A percentile compares a stretch with the other conserved stretches of the same genome.
Conservation (phyloP, 2,329 filamentous ascomycete genomes). For the Arthroderma sp. region DNA sequence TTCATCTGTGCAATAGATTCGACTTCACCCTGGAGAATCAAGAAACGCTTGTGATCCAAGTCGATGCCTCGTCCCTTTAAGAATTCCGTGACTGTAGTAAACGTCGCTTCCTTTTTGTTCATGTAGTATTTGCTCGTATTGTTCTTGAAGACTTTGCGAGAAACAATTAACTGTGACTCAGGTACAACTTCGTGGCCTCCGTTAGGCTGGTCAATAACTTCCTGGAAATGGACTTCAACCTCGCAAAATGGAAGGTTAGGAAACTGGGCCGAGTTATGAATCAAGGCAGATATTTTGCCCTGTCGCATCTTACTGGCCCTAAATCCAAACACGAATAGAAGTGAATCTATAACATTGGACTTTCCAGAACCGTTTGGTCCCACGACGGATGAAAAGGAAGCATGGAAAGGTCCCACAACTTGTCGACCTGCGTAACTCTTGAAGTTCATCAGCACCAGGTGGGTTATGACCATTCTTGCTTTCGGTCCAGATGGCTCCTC, state of each 20-base stretch:
- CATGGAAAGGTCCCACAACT: constrained; percentile 90
- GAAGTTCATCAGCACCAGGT: constrained; percentile 88
- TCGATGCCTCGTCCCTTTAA: constrained; percentile 82
- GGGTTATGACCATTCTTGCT: constrained; percentile 80
- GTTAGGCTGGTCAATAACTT: constrained; percentile 75
- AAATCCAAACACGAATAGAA: constrained; percentile 98
- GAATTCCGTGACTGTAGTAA: constrained; percentile 78
- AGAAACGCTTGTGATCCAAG: constrained; percentile 92
- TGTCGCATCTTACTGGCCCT: constrained; percentile 98
- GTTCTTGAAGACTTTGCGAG: constrained; percentile 89
- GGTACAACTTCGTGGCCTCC: constrained; percentile 66
- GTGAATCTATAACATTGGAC: constrained; percentile 95
- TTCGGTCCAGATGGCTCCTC: constrained; percentile 67
- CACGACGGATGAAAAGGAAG: constrained; percentile 94
- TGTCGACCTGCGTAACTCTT: constrained; percentile 96
- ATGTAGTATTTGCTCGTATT: constrained; percentile 98
- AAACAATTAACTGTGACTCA: constrained; percentile 74
- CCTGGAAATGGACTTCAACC: constrained; percentile 90
- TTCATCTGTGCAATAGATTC: constrained; percentile 99
- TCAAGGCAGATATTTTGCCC: constrained; percentile 92
- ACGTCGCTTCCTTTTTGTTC: constrained; percentile 77
- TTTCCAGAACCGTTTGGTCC: constrained; percentile 97
- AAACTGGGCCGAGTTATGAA: constrained; percentile 85
- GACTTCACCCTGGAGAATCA: constrained; percentile 94
- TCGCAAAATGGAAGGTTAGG: constrained; percentile 84